Percentiles rank a stretch among this genome's conserved stretches.
These are phyloP conservation scores for Anisodus acutangulus DNA, from an alignment of 257 asterid species.

Conservation along the genomic window DNA sequence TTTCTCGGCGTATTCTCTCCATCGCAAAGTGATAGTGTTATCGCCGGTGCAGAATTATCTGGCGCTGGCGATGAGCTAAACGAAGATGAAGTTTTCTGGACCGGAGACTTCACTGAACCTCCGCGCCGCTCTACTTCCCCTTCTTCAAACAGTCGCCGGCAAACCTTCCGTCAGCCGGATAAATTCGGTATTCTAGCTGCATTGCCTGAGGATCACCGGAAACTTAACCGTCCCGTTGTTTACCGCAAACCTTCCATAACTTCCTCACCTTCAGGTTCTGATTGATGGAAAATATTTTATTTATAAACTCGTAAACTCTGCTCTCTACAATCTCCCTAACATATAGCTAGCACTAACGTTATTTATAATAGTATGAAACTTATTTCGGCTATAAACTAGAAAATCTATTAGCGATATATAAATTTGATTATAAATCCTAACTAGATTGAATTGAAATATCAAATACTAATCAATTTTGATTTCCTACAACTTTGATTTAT, in stretches of 20 bases:
- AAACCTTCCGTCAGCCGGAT: slow-evolving; percentile 47
- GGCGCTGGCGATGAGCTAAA: slow-evolving; percentile 61
- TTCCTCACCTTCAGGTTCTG: slow-evolving; percentile 36
- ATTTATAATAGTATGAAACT: too few relatives aligned
- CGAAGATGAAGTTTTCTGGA: slow-evolving; percentile 79
- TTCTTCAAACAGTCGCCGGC: slow-evolving; percentile 34
- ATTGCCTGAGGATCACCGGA: slow-evolving; percentile 50
- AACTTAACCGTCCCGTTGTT: slow-evolving; percentile 44
- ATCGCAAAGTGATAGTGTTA: slow-evolving; percentile 38
- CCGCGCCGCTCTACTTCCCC: slow-evolving; percentile 39
- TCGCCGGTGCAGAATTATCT: slow-evolving; percentile 25
- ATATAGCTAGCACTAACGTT: too few relatives aligned
- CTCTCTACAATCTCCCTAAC: too few relatives aligned
- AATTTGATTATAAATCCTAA: too few relatives aligned
- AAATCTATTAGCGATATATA: too few relatives aligned
- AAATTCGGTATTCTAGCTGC: slow-evolving; percentile 80
- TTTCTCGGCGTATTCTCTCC: slow-evolving; percentile 70
- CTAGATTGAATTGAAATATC: too few relatives aligned
- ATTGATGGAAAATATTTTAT: too few relatives aligned
- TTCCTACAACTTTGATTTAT: too few relatives aligned
- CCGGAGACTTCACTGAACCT: slow-evolving; percentile 43
- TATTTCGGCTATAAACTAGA: too few relatives aligned
- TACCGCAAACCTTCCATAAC: slow-evolving; percentile 51
- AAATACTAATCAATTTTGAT: too few relatives aligned
- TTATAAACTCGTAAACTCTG: too few relatives aligned